These are phyloP conservation scores for Microthyrium microscopicum DNA, from an alignment of 2,329 filamentous ascomycete genomes.

Conservation along the genomic window DNA sequence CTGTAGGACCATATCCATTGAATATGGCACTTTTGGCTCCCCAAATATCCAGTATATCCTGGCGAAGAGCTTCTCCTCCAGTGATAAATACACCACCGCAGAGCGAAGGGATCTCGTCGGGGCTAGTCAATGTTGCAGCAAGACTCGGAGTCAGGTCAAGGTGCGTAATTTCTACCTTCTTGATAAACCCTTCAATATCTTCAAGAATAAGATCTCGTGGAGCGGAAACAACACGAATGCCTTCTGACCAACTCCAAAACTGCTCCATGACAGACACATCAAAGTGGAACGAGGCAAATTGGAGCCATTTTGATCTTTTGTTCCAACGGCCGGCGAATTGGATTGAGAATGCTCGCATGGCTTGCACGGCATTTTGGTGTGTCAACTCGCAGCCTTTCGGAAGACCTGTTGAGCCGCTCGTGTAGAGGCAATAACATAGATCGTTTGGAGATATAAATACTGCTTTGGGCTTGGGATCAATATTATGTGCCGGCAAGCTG, in stretches of 20 bases:
- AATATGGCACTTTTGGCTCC: slow-evolving; percentile 66
- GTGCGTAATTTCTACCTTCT: slow-evolving; percentile 60
- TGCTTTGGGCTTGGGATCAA: slow-evolving; percentile 11
- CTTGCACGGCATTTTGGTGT: slow-evolving; percentile 76
- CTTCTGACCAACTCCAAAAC: slow-evolving; percentile 90
- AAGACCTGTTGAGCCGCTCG: slow-evolving; percentile 70
- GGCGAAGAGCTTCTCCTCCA: slow-evolving; percentile 72
- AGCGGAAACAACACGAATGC: slow-evolving; percentile 67
- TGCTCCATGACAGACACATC: slow-evolving; percentile 88
- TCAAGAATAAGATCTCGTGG: slow-evolving; percentile 74
- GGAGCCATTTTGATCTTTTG: slow-evolving; percentile 59
- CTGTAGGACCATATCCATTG: slow-evolving; percentile 81
- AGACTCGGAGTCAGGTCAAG: slow-evolving; percentile 84
- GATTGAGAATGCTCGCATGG: slow-evolving; percentile 70
- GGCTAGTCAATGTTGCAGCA: slow-evolving; percentile 53
- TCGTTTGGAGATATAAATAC: slow-evolving; percentile 28
- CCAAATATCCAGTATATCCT: slow-evolving; percentile 80
- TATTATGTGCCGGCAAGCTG: slow-evolving; percentile 6
- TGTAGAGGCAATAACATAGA: slow-evolving; percentile 72
- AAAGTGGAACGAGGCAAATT: slow-evolving; percentile 90
- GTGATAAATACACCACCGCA: slow-evolving; percentile 83
- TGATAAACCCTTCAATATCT: slow-evolving; percentile 59
- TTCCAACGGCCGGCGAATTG: slow-evolving; percentile 66
- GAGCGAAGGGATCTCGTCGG: slow-evolving; percentile 63
- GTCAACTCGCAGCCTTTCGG: slow-evolving; percentile 82